Evolutionary conservation across 2,329 filamentous ascomycete species (phyloP).

Genomic region (Chaetomiaceae sp.): DNA sequence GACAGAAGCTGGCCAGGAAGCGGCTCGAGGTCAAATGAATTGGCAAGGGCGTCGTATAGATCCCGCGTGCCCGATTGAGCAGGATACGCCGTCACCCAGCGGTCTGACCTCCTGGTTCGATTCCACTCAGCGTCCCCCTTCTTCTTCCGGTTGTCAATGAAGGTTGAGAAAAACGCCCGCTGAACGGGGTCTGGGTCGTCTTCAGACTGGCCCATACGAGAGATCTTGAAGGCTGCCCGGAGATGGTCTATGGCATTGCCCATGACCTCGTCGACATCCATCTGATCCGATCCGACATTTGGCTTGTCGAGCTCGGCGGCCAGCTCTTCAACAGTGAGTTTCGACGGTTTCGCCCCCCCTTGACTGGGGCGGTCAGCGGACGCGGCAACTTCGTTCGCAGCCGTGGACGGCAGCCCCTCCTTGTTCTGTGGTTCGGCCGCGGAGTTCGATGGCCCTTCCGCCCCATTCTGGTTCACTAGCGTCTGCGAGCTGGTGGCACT

Average conservation of each 20-base stretch:
- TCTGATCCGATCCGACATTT: constrained; percentile 55
- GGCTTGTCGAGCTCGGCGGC: constrained; percentile 22
- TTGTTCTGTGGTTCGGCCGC: constrained; percentile 21
- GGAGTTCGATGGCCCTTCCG: constrained; percentile 33
- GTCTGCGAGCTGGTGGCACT: constrained; percentile 49
- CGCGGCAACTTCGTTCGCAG: constrained; percentile 17
- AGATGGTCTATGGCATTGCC: constrained; percentile 85
- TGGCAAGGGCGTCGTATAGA: constrained; percentile 82
- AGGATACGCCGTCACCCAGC: constrained; percentile 56
- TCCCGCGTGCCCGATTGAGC: constrained; percentile 43
- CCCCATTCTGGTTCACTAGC: constrained; percentile 40
- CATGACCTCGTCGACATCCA: constrained; percentile 95
- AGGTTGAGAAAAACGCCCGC: constrained; percentile 59
- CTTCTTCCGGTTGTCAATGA: constrained; percentile 54
- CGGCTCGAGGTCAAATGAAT: constrained; percentile 74
- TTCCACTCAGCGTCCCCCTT: constrained; percentile 40
- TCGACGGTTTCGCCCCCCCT: constrained; percentile 12
- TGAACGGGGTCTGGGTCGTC: constrained; percentile 64
- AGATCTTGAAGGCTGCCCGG: constrained; percentile 77
- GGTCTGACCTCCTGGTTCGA: constrained; percentile 51
- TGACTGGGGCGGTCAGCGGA: not conserved
- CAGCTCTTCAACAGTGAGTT: constrained; percentile 22
- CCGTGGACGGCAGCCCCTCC: constrained; percentile 5
- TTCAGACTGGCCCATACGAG: constrained; percentile 34
- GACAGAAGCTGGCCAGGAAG: constrained; percentile 59